Evolutionary conservation across 495 filamentous ascomycete genomes (phyloP).

Genomic region (Clavariopsis aquatica): DNA sequence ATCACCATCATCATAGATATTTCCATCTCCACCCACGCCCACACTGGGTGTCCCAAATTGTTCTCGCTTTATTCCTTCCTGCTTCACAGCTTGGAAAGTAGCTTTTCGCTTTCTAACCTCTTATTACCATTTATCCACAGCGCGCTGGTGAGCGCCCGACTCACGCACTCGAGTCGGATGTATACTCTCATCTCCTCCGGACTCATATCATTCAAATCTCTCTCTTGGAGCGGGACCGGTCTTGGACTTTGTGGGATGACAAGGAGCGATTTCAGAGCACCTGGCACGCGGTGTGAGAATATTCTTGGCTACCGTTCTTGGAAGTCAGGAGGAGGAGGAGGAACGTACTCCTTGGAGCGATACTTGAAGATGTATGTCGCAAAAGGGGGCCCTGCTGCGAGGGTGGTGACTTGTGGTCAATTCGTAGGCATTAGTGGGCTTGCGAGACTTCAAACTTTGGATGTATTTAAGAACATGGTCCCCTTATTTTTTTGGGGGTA

Average conservation of each 20-base stretch:
- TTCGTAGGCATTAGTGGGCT: background rate
- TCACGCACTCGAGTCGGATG: slow-evolving; percentile 20
- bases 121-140: background rate
- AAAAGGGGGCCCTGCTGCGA: slow-evolving; percentile 13
- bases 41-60: background rate
- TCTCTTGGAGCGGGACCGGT: slow-evolving; percentile 22
- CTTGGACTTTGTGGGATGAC: slow-evolving; percentile 24
- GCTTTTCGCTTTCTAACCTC: background rate
- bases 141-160: background rate
- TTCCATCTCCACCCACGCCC: background rate
- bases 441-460: too few relatives aligned
- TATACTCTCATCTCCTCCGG: slow-evolving; percentile 25
- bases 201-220: slow-evolving; percentile 16
- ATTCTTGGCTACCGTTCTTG: too few relatives aligned
- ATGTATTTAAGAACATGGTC: too few relatives aligned
- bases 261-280: slow-evolving; percentile 16
- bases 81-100: background rate
- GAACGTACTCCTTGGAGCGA: slow-evolving; percentile 24
- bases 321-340: background rate
- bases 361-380: slow-evolving; percentile 30
- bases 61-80: slow-evolving; percentile 24
- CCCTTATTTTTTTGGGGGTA: too few relatives aligned
- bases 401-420: background rate
- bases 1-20: slow-evolving; percentile 20
- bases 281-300: slow-evolving; percentile 1